These are phyloP conservation scores for Auxenochlorella pyrenoidosa DNA, from an alignment of 139 green algal genomes.

Conservation along the genomic window DNA sequence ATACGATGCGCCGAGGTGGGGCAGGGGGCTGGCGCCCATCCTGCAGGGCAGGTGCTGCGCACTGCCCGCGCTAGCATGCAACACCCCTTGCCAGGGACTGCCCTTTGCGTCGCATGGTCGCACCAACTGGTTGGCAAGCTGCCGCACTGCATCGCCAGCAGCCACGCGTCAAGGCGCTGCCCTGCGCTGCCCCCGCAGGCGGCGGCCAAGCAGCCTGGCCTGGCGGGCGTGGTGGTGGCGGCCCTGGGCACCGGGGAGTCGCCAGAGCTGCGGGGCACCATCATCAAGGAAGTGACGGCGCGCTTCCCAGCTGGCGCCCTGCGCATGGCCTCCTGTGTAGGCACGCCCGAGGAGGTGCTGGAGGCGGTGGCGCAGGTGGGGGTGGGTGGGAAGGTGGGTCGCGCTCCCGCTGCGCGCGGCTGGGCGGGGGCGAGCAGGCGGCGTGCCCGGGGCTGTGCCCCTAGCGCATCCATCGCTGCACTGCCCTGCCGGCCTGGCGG, in stretches of 20 bases:
- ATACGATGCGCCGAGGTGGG: constrained; percentile 44
- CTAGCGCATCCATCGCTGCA: too few relatives aligned
- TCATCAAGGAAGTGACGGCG: constrained; percentile 51
- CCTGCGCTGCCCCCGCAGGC: not conserved
- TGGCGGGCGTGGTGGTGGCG: constrained; percentile 64
- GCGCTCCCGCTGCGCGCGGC: too few relatives aligned
- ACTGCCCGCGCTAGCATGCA: too few relatives aligned
- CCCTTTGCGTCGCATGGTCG: too few relatives aligned
- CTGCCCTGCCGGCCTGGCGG: not conserved
- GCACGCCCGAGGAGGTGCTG: constrained; percentile 62
- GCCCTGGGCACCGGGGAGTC: constrained; percentile 76
- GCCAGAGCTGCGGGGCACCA: constrained; percentile 33
- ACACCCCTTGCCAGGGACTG: too few relatives aligned
- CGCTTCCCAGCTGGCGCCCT: constrained; percentile 55
- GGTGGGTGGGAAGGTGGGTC: too few relatives aligned
- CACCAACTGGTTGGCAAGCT: too few relatives aligned
- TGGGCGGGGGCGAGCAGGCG: too few relatives aligned
- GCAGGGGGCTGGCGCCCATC: not conserved
- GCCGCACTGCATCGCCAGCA: too few relatives aligned
- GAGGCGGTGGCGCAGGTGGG: constrained; percentile 58
- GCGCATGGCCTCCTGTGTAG: constrained; percentile 52
- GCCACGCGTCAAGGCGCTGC: not conserved
- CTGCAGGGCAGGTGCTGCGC: not conserved
- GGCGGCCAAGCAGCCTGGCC: not conserved
- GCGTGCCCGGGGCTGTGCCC: too few relatives aligned